A percentile compares a stretch with the other conserved stretches of the same genome.
These are phyloP conservation scores for Colletotrichum viniferum DNA, from an alignment of 2,329 filamentous ascomycete genomes.

Conservation along the genomic window DNA sequence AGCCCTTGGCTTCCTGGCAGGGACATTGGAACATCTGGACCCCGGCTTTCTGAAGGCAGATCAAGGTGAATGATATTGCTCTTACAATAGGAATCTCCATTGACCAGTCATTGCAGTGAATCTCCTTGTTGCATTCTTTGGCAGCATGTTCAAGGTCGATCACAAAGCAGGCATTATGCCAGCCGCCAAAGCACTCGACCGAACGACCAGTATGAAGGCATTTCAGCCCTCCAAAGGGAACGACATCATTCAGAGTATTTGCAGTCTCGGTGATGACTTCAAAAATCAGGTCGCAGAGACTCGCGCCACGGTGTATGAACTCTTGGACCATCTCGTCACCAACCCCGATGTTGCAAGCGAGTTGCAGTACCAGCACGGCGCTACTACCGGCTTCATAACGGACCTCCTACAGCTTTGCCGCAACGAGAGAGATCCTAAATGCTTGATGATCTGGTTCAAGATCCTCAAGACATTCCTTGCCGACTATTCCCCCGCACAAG, in stretches of 20 bases:
- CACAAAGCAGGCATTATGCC: conserved; percentile 63
- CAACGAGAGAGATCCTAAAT: conserved; percentile 61
- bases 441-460: conserved; percentile 62
- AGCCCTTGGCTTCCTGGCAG: conserved; percentile 63
- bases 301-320: conserved; percentile 55
- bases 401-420: conserved; percentile 56
- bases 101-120: conserved; percentile 36
- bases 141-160: conserved; percentile 62
- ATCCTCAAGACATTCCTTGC: conserved; percentile 50
- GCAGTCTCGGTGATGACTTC: conserved; percentile 61
- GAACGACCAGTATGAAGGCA: conserved; percentile 52
- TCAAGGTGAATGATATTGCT: conserved; percentile 44
- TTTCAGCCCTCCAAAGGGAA: conserved; percentile 54
- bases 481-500: conserved; percentile 48
- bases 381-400: conserved; percentile 49
- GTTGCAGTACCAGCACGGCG: conserved; percentile 48
- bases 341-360: conserved; percentile 47
- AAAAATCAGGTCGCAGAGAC: conserved; percentile 56
- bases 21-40: conserved; percentile 54
- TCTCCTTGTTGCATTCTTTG: conserved; percentile 58
- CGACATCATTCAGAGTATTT: conserved; percentile 54
- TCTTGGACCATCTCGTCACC: conserved; percentile 49
- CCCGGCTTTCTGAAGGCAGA: conserved; percentile 50
- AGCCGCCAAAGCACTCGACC: conserved; percentile 55
- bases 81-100: conserved; percentile 40